Evolutionary conservation across 164 flowering plant species (phyloP).

Genomic region (Akebia trifoliata): DNA sequence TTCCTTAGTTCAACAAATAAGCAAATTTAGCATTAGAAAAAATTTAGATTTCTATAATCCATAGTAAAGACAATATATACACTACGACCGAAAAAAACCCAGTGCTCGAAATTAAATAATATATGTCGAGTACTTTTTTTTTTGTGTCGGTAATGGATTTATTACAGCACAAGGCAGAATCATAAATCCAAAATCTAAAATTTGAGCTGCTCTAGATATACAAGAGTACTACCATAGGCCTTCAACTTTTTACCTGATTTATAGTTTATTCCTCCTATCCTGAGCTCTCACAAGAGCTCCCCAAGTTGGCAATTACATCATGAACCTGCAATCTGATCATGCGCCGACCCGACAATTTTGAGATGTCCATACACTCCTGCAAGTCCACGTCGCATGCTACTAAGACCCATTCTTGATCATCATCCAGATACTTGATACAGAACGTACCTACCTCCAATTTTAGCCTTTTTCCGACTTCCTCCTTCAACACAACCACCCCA

Average conservation of each 20-base stretch:
- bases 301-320: slow-evolving; percentile 55
- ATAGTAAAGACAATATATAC: too few relatives aligned
- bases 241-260: slow-evolving; percentile 4
- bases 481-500: slow-evolving; percentile 56
- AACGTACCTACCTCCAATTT: slow-evolving; percentile 78
- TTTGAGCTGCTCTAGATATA: slow-evolving; percentile 17
- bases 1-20: slow-evolving; percentile 10
- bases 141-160: too few relatives aligned
- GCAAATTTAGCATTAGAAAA: slow-evolving; percentile 1
- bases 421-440: slow-evolving; percentile 82
- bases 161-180: slow-evolving; percentile 19
- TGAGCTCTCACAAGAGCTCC: slow-evolving; percentile 92
- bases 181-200: slow-evolving; percentile 25
- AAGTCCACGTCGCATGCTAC: slow-evolving; percentile 84
- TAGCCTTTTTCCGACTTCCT: slow-evolving; percentile 84
- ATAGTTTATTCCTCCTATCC: slow-evolving; percentile 31
- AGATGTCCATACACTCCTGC: slow-evolving; percentile 75
- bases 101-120: too few relatives aligned
- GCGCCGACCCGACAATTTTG: slow-evolving; percentile 49
- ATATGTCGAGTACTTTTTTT: too few relatives aligned
- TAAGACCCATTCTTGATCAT: slow-evolving; percentile 82
- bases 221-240: slow-evolving; percentile 18
- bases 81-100: too few relatives aligned
- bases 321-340: slow-evolving; percentile 60
- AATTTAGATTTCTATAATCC: slow-evolving; percentile 6